Evolutionary conservation across 1,284 basidiomycete genomes (phyloP).

Genomic region (Marasmius sp.): DNA sequence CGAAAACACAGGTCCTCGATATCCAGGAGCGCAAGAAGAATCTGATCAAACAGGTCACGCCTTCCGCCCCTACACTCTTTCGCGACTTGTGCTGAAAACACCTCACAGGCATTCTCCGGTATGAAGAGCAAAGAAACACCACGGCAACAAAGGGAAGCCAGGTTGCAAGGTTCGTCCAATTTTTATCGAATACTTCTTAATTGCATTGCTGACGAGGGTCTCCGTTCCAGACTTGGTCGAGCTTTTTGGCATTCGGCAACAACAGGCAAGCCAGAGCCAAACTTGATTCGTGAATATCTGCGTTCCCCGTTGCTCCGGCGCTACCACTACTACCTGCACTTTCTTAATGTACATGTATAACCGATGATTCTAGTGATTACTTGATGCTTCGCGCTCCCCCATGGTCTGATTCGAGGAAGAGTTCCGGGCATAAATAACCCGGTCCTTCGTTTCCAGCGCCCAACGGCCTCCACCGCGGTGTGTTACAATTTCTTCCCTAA

Average conservation of each 20-base stretch:
- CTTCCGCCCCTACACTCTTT: neutral
- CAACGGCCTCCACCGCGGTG: too few species aligned
- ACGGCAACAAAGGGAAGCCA: conserved; percentile 70
- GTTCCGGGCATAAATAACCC: too few species aligned
- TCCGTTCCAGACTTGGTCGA: conserved; percentile 47
- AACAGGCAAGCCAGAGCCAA: conserved; percentile 1
- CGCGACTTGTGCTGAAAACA: neutral
- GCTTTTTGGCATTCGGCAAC: conserved; percentile 51
- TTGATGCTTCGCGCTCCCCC: too few species aligned
- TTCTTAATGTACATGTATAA: too few species aligned
- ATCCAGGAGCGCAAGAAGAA: conserved; percentile 82
- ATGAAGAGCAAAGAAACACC: conserved; percentile 69
- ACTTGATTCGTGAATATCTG: neutral
- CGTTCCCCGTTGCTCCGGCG: neutral
- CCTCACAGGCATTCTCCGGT: conserved; percentile 71
- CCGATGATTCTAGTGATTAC: too few species aligned
- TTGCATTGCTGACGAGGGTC: conserved; percentile 16
- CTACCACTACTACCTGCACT: too few species aligned
- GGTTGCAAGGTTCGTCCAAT: conserved; percentile 59
- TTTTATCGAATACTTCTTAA: conserved; percentile 5
- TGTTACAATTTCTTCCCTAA: too few species aligned
- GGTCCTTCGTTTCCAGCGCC: too few species aligned
- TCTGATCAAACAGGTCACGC: conserved; percentile 63
- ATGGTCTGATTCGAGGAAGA: too few species aligned
- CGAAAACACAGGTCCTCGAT: conserved; percentile 58